Percentiles rank a stretch among this genome's conserved stretches.
Conservation (phyloP, 2,329 filamentous ascomycete genomes). For the Fusarium solani-melongenae region DNA sequence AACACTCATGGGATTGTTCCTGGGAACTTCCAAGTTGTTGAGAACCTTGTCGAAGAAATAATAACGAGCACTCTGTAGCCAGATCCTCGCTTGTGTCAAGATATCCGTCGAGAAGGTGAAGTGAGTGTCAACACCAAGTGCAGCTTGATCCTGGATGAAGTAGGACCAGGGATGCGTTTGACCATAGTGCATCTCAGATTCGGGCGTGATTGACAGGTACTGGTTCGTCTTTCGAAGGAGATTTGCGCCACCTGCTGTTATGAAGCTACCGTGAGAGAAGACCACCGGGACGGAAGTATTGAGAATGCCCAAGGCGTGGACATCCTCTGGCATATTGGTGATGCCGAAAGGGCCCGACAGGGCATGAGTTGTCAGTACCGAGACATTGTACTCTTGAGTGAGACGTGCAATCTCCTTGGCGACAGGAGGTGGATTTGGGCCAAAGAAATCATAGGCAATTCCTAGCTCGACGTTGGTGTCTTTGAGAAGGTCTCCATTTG, state of each 20-base stretch:
- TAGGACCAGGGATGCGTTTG: constrained; percentile 58
- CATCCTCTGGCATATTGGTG: constrained; percentile 53
- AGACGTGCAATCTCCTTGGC: constrained; percentile 48
- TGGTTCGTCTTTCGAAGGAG: constrained; percentile 62
- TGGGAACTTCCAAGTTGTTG: constrained; percentile 55
- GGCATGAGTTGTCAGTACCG: constrained; percentile 59
- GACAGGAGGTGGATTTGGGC: constrained; percentile 41
- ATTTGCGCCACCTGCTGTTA: constrained; percentile 52
- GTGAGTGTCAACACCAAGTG: constrained; percentile 66
- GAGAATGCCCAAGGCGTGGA: constrained; percentile 52
- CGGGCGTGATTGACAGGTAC: constrained; percentile 67
- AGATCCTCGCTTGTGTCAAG: constrained; percentile 63
- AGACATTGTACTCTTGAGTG: constrained; percentile 52
- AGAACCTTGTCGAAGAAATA: constrained; percentile 53
- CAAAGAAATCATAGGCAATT: constrained; percentile 55
- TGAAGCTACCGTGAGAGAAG: constrained; percentile 62
- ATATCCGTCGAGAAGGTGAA: constrained; percentile 63
- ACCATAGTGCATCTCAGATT: constrained; percentile 70
- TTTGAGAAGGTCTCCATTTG: constrained; percentile 38
- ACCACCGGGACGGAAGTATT: constrained; percentile 60
- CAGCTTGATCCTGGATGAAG: constrained; percentile 60
- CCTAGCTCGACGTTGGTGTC: constrained; percentile 51
- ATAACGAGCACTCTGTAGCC: constrained; percentile 60
- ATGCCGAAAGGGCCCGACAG: constrained; percentile 53
- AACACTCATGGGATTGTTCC: constrained; percentile 62